These are phyloP conservation scores for Ogataea salicorniae DNA, from an alignment of 805 yeast genomes.

Conservation along the genomic window DNA sequence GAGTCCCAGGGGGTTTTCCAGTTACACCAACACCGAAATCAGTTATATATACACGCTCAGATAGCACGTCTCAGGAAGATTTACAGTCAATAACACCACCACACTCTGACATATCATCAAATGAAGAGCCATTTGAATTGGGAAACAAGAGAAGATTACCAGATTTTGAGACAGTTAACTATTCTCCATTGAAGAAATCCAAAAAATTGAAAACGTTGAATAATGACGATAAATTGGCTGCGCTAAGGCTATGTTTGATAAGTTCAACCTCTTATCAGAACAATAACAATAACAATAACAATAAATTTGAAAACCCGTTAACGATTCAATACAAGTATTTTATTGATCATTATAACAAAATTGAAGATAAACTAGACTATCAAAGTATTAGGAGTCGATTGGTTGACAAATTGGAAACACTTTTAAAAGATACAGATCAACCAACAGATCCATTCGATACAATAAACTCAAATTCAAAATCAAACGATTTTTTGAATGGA, in stretches of 20 bases:
- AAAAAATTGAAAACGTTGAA: neutral
- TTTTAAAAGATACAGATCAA: constrained; percentile 4
- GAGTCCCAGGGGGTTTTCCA: too few species aligned
- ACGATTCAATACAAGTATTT: constrained; percentile 5
- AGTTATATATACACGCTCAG: too few species aligned
- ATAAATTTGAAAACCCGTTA: neutral
- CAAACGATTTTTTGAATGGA: constrained; percentile 10
- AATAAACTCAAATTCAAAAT: constrained; percentile 2
- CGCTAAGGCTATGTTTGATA: constrained; percentile 13
- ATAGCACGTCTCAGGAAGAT: too few species aligned
- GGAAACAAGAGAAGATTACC: neutral
- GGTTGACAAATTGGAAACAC: constrained; percentile 7
- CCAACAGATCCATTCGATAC: constrained; percentile 10
- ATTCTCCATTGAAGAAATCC: neutral
- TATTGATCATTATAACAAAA: constrained; percentile 1
- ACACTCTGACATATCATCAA: neutral
- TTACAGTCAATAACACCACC: too few species aligned
- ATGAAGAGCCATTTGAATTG: neutral
- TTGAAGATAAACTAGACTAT: constrained; percentile 4
- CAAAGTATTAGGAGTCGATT: constrained; percentile 4
- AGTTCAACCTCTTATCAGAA: constrained; percentile 7
- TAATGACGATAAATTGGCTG: constrained; percentile 11
- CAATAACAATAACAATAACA: neutral
- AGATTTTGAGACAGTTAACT: neutral
- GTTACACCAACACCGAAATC: too few species aligned